Conservation (phyloP, 106 monocot species). For the Dactylorhiza incarnata region DNA sequence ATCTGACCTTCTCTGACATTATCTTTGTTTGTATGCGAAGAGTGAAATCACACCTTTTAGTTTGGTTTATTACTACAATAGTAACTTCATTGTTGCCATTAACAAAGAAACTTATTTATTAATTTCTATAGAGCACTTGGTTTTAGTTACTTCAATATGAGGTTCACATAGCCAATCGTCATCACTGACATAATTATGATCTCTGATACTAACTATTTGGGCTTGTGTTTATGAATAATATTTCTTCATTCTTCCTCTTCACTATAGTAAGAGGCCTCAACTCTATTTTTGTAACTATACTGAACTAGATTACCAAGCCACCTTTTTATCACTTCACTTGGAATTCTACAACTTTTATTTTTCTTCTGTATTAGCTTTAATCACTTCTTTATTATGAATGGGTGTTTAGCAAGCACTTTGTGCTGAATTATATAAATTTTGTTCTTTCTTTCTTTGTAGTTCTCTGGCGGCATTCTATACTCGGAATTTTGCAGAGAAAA, state of each 20-base stretch:
- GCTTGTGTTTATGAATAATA: too few relatives aligned
- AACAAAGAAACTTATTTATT: too few relatives aligned
- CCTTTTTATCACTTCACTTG: constrained; percentile 2
- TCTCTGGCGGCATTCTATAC: constrained; percentile 96
- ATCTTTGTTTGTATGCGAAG: too few relatives aligned
- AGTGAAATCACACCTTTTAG: too few relatives aligned
- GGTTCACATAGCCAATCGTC: too few relatives aligned
- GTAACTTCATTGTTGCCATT: too few relatives aligned
- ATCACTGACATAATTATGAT: too few relatives aligned
- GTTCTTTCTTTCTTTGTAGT: constrained; percentile 38
- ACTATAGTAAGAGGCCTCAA: not conserved
- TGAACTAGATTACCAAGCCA: not conserved
- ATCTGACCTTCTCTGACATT: not conserved
- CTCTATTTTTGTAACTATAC: not conserved
- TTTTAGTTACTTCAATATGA: too few relatives aligned
- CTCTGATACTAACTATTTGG: too few relatives aligned
- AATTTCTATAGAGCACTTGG: too few relatives aligned
- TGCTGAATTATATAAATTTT: constrained; percentile 6
- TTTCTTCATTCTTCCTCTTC: too few relatives aligned
- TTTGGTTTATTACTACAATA: too few relatives aligned
- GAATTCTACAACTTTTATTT: not conserved
- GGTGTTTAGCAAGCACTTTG: not conserved
- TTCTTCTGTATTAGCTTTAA: not conserved
- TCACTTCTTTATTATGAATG: not conserved
- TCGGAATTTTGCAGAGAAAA: constrained; percentile 81